These are phyloP conservation scores for Spergularia azorica DNA, from an alignment of 179 eudicot genomes.

Conservation along the genomic window DNA sequence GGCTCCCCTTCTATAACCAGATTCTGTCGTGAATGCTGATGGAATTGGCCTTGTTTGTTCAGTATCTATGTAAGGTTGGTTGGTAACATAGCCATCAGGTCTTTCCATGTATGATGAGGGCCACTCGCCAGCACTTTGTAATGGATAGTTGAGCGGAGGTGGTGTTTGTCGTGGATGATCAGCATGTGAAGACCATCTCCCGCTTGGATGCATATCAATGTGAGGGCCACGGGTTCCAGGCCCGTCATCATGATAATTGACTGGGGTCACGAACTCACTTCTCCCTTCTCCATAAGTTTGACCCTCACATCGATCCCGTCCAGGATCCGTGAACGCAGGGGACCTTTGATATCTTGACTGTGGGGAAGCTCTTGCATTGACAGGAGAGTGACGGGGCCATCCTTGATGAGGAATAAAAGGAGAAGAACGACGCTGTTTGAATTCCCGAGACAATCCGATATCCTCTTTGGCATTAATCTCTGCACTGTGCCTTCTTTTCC, in stretches of 20 bases:
- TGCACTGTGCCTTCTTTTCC: constrained; percentile 27
- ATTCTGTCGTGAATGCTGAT: constrained; percentile 20
- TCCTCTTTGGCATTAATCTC: constrained; percentile 24
- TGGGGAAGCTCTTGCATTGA: constrained; percentile 1
- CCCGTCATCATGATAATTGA: neutral
- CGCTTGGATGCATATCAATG: constrained; percentile 24
- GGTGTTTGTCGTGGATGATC: constrained; percentile 4
- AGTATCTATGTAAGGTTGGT: constrained; percentile 28
- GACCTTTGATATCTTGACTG: constrained; percentile 18
- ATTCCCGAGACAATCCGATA: constrained; percentile 15
- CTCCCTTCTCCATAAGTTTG: neutral
- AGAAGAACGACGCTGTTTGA: constrained; percentile 23
- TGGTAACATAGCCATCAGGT: constrained; percentile 18
- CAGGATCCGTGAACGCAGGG: constrained; percentile 19
- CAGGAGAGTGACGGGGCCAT: constrained; percentile 30
- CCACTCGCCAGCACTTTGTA: constrained; percentile 24
- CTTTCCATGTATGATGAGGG: constrained; percentile 23
- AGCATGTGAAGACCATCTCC: constrained; percentile 12
- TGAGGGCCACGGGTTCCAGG: neutral
- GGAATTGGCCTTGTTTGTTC: constrained; percentile 19
- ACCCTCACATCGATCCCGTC: neutral
- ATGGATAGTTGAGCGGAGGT: constrained; percentile 11
- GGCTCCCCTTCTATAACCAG: constrained; percentile 7
- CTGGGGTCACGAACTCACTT: constrained; percentile 9
- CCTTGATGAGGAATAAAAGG: constrained; percentile 22